Conservation (phyloP, 192 early-diverging fungal species). For the Backusella liffmaniae region DNA sequence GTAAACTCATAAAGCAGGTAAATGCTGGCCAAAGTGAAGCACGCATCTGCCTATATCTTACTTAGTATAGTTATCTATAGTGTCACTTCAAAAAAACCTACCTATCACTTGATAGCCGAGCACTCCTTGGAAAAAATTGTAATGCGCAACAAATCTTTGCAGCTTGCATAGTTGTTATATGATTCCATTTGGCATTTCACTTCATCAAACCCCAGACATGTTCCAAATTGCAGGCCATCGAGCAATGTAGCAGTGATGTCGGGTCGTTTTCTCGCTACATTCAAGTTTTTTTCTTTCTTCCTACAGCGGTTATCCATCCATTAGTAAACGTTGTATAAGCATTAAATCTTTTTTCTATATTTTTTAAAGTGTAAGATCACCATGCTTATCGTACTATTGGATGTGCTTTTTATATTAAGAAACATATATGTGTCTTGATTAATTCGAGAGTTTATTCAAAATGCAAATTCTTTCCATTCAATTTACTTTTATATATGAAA, state of each 20-base stretch:
- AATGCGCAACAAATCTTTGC: constrained; percentile 11
- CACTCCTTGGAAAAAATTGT: constrained; percentile 14
- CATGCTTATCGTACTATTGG: no score
- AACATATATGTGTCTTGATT: no score
- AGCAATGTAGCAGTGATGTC: constrained; percentile 5
- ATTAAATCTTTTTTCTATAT: no score
- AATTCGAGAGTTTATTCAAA: no score
- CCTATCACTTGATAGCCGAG: constrained; percentile 12
- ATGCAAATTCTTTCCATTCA: no score
- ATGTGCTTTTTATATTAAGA: no score
- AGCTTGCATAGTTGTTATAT: constrained; percentile 7
- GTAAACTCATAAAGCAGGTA: no score
- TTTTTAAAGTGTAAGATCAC: no score
- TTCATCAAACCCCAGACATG: constrained; percentile 6
- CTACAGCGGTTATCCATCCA: no score
- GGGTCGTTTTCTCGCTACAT: neutral
- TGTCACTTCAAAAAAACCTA: constrained; percentile 4
- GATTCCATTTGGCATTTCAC: constrained; percentile 1
- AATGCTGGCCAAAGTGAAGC: no score
- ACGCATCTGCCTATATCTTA: constrained; percentile 3
- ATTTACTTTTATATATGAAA: no score
- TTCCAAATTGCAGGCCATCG: neutral
- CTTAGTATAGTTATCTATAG: constrained; percentile 3
- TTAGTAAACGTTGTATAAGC: no score
- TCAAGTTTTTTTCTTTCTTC: neutral